These are phyloP conservation scores for Binderoboletus segoi DNA, from an alignment of 1,284 basidiomycete species.

Conservation along the genomic window DNA sequence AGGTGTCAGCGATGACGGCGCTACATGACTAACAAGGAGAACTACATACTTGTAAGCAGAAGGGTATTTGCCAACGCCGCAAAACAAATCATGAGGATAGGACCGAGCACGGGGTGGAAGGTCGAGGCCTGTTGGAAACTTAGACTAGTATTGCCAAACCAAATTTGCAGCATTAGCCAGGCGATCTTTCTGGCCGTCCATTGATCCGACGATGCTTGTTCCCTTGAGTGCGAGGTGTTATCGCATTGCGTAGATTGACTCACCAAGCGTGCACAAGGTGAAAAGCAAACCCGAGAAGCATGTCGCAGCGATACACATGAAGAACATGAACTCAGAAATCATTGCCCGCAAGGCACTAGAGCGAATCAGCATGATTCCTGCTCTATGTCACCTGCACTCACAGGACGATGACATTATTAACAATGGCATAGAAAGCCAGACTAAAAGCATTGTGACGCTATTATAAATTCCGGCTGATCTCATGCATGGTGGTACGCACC, in stretches of 20 bases:
- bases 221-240: slow-evolving; percentile 20
- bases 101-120: slow-evolving; percentile 85
- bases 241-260: slow-evolving; percentile 6
- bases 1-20: background rate
- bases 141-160: slow-evolving; percentile 80
- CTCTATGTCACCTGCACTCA: slow-evolving; percentile 33
- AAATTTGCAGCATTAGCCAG: slow-evolving; percentile 82
- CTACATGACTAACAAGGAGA: background rate
- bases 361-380: slow-evolving; percentile 7
- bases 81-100: slow-evolving; percentile 84
- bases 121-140: slow-evolving; percentile 69
- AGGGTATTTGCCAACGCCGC: slow-evolving; percentile 82
- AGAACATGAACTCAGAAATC: slow-evolving; percentile 80
- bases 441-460: slow-evolving; percentile 35
- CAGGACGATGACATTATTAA: slow-evolving; percentile 84
- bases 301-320: slow-evolving; percentile 80
- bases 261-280: slow-evolving; percentile 79
- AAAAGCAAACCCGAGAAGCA: slow-evolving; percentile 88
- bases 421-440: slow-evolving; percentile 84
- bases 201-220: slow-evolving; percentile 45
- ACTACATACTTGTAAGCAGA: slow-evolving; percentile 69
- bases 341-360: slow-evolving; percentile 72
- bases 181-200: slow-evolving; percentile 75
- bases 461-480: background rate
- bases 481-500: slow-evolving; percentile 41